These are phyloP conservation scores for Castanopsis chinensis DNA, from an alignment of 306 rosid species.

Conservation along the genomic window DNA sequence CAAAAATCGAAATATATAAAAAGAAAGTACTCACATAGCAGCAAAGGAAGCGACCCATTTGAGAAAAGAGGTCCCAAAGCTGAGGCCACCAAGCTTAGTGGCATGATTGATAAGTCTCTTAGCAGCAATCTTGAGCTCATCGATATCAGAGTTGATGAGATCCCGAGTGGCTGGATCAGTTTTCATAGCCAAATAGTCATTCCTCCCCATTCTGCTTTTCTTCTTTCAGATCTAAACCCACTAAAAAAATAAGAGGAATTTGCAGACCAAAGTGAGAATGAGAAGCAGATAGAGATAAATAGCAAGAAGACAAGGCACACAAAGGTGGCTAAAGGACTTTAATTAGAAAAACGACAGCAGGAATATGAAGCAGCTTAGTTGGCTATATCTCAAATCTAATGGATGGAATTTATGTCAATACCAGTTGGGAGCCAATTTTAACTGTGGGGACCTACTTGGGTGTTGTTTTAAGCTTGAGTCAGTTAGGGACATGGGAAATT, in stretches of 20 bases:
- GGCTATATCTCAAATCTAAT: neutral
- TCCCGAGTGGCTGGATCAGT: conserved; percentile 34
- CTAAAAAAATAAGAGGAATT: neutral
- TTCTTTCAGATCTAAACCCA: neutral
- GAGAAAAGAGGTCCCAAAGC: conserved; percentile 46
- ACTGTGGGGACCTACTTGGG: neutral
- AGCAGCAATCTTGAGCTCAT: conserved; percentile 46
- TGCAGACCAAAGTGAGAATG: neutral
- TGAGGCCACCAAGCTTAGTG: conserved; percentile 45
- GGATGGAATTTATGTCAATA: neutral
- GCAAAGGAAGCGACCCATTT: conserved; percentile 61
- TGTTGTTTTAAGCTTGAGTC: neutral
- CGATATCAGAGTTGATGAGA: conserved; percentile 40
- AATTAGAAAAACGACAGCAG: neutral
- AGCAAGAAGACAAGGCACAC: neutral
- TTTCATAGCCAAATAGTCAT: conserved; percentile 39
- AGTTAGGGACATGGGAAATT: too few species aligned
- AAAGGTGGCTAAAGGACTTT: neutral
- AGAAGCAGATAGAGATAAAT: neutral
- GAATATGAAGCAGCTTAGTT: neutral
- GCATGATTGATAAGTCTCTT: conserved; percentile 43
- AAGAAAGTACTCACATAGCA: conserved; percentile 45
- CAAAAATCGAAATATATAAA: neutral
- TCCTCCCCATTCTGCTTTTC: conserved; percentile 39
- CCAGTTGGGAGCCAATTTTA: neutral